Base-by-base conservation (phyloP, 1,139 yeast species). In the Suhomyces wounanorum region DNA sequence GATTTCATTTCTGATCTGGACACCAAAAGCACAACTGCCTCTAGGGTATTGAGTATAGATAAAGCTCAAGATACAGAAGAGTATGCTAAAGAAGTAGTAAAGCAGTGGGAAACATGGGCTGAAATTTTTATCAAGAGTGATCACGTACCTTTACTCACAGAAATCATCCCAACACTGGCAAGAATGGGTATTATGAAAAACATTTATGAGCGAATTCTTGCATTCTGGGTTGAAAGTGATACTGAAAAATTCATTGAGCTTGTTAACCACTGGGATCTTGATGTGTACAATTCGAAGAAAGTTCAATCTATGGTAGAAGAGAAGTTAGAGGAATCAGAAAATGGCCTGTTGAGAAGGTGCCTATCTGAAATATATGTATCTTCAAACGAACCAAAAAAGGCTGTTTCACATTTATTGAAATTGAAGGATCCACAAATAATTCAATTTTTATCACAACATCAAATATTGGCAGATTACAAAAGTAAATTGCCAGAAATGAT, bases 101-200 rank as follows among this genome's bases (percentile, higher is more conserved):
- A 69, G 13, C 84, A 84, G 54, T 91, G 97, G 97, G 81, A 81
- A 48, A 71, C 71, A 33, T 86, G 91, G 85, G 69, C 87, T 8
- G 66, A 70, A 55, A 78, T 77, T 11, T 87, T 85, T 55, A 68
- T 84, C 1, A 72, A 78, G 5, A 69, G 81, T 1, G 75, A 71
- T 1, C 82, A 85, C 49, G 67, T 78, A 4, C 69, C 66, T 6
- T 69, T 69, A 3, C 66, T 89, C 18, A 81, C 85, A 0, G 75
- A 76, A 1, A 65, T 73, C 0, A 64, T 91, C 3, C 96, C 96
- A 0, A 57, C 61, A 2, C 68, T 66, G 36, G 26, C 44, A 6
- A 18, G 42, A 7, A 39, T 48, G 8, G 35, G 40, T 21, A 57
- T 82, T 16, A 66, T 73, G 23, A 56, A 62, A 36, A 54, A 64